phyloP scores from a whole-genome alignment of 2,329 filamentous ascomycete genomes.

The Aspergillus hiratsukae region DNA sequence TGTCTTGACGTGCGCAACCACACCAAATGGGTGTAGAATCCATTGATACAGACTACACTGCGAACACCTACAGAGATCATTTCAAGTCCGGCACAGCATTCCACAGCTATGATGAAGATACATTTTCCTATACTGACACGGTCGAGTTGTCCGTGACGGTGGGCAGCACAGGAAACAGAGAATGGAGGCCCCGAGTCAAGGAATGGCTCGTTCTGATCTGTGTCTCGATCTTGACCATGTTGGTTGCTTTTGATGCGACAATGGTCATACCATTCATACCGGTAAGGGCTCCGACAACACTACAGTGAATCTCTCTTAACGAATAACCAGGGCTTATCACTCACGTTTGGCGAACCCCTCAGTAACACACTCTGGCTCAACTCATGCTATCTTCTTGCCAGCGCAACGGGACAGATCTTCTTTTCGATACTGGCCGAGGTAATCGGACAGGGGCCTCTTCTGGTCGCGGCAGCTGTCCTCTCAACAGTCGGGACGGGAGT shows the following conservation, averaged over 20 bases:
- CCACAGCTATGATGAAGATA: slow-evolving; percentile 4
- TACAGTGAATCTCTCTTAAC: neutral
- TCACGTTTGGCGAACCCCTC: slow-evolving; percentile 29
- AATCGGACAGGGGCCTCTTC: slow-evolving; percentile 46
- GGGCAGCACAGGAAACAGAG: slow-evolving; percentile 7
- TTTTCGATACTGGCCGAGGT: slow-evolving; percentile 29
- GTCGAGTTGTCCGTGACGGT: slow-evolving; percentile 18
- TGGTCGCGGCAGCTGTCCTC: slow-evolving; percentile 41
- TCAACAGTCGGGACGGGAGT: slow-evolving; percentile 46
- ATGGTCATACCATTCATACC: slow-evolving; percentile 45
- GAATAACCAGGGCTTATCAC: slow-evolving; percentile 28
- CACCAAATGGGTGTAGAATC: slow-evolving; percentile 14
- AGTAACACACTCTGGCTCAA: slow-evolving; percentile 48
- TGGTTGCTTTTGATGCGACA: slow-evolving; percentile 48
- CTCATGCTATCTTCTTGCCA: slow-evolving; percentile 44
- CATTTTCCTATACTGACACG: slow-evolving; percentile 1
- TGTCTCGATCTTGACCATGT: slow-evolving; percentile 43
- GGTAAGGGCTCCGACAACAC: slow-evolving; percentile 18
- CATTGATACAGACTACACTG: slow-evolving; percentile 12
- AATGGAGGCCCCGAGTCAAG: slow-evolving; percentile 37
- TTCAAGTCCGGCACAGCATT: slow-evolving; percentile 4
- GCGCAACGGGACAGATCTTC: slow-evolving; percentile 24
- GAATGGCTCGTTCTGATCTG: slow-evolving; percentile 41
- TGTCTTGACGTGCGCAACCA: neutral
- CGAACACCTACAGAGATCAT: slow-evolving; percentile 8